These are phyloP conservation scores for Pisolithus thermaeus DNA, from an alignment of 1,284 basidiomycete genomes.

Conservation along the genomic window DNA sequence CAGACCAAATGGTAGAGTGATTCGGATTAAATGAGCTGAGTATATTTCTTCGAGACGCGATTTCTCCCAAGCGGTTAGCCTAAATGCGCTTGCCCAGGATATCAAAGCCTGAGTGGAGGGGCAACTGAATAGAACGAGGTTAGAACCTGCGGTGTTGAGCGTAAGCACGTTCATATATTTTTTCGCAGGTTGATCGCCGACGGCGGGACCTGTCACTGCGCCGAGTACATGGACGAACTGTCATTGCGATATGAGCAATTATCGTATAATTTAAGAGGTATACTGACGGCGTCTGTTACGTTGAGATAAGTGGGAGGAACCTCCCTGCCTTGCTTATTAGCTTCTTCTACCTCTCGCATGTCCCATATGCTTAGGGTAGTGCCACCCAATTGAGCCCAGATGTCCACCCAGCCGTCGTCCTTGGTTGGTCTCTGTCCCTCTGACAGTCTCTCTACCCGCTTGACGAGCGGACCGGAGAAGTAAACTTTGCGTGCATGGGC, in stretches of 20 bases:
- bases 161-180: slow-evolving; percentile 80
- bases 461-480: slow-evolving; percentile 74
- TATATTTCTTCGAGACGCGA: slow-evolving; percentile 96
- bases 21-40: slow-evolving; percentile 90
- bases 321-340: slow-evolving; percentile 72
- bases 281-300: slow-evolving; percentile 77
- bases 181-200: slow-evolving; percentile 40
- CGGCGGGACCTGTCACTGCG: slow-evolving; percentile 58
- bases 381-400: slow-evolving; percentile 91
- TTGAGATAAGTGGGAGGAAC: slow-evolving; percentile 86
- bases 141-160: slow-evolving; percentile 92
- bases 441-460: slow-evolving; percentile 65
- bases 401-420: slow-evolving; percentile 85
- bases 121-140: slow-evolving; percentile 86
- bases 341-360: slow-evolving; percentile 79
- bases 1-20: slow-evolving; percentile 52
- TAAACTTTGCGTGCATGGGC: slow-evolving; percentile 76
- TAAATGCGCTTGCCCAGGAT: slow-evolving; percentile 89
- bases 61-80: slow-evolving; percentile 93
- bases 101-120: slow-evolving; percentile 65
- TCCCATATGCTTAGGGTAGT: slow-evolving; percentile 91
- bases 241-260: slow-evolving; percentile 8
- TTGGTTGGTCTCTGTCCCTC: slow-evolving; percentile 69
- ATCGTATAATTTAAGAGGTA: slow-evolving; percentile 8
- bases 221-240: slow-evolving; percentile 73